phyloP scores from a whole-genome alignment of 78 protist genomes.

The Dictyostelium discoideum region dicty_2.7 NC_007090.3:5106001-5106500 shows the following conservation, averaged over 20 bases:
- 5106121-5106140: not conserved
- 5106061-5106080: not conserved
- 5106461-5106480: constrained; percentile 81
- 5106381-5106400: constrained; percentile 7
- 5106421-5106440: constrained; percentile 32
- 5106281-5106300: not conserved
- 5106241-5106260: not conserved
- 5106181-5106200: not conserved
- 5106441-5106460: constrained; percentile 65
- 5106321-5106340: not conserved
- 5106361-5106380: not conserved
- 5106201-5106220: constrained; percentile 5
- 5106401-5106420: constrained; percentile 73
- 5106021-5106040: not conserved
- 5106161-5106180: not conserved
- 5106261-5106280: not conserved
- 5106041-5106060: not conserved
- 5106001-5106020: no score
- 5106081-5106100: not conserved
- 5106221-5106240: not conserved
- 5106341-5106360: not conserved
- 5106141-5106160: not conserved
- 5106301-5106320: constrained; percentile 15
- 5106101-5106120: constrained; percentile 8
- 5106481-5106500: constrained; percentile 82